Percentiles rank a stretch among this genome's conserved stretches.
Conservation (phyloP, 2,329 filamentous ascomycete genomes). For the Xylaria sp. region DNA sequence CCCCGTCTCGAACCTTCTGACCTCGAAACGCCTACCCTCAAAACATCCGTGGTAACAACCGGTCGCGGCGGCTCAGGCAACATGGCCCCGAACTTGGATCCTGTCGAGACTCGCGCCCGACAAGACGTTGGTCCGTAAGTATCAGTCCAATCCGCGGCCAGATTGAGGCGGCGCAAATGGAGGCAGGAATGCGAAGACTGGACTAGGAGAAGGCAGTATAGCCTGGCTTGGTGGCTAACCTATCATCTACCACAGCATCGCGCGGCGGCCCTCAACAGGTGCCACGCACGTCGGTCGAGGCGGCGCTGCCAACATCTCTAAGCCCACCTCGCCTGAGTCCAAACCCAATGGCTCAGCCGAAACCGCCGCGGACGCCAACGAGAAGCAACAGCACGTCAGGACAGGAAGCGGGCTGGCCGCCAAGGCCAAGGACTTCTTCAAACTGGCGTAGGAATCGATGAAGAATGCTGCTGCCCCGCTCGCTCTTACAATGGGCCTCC, state of each 20-base stretch:
- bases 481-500: neutral
- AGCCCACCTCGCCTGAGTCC: conserved; percentile 43
- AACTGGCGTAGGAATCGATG: conserved; percentile 54
- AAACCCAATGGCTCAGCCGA: conserved; percentile 13
- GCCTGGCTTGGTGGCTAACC: neutral
- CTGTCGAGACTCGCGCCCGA: conserved; percentile 76
- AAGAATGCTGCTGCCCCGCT: conserved; percentile 20
- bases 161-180: neutral
- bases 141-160: neutral
- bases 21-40: conserved; percentile 84
- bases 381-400: conserved; percentile 27
- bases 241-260: conserved; percentile 53
- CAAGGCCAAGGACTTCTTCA: conserved; percentile 63
- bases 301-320: conserved; percentile 77
- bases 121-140: conserved; percentile 84
- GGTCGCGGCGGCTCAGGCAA: conserved; percentile 90
- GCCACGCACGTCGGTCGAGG: conserved; percentile 77
- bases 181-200: neutral
- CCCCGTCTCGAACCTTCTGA: conserved; percentile 67
- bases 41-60: conserved; percentile 85
- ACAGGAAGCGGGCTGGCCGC: conserved; percentile 48
- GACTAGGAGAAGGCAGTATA: neutral
- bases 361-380: conserved; percentile 46
- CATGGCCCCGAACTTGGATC: conserved; percentile 81
- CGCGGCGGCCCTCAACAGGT: conserved; percentile 67